Base-by-base conservation (phyloP, 2,329 filamentous ascomycete species). In the Aspergillus proliferans region DNA sequence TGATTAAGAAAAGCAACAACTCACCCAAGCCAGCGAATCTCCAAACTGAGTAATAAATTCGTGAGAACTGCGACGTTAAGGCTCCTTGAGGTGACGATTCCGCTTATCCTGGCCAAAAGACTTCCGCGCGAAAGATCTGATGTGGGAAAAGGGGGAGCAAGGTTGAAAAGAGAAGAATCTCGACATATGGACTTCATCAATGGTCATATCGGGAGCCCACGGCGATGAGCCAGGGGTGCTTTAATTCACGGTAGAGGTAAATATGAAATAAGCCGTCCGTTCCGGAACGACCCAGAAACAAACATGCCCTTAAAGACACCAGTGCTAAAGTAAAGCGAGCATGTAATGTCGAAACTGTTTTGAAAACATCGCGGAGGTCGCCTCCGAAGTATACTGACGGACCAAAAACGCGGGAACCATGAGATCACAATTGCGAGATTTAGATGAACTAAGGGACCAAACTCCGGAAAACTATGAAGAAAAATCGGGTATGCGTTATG, bases 341-440 rank as follows among this genome's bases (percentile, higher is more conserved):
- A 45, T 46, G 46, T 45, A 45, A 53, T 45, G 19, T 10, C 21
- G 6, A 45, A 49, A 50, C 15, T 45, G 24, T 46, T 47, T 22
- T 19, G 14, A 24, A 10, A 30, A 6, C 19, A 18, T 36, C 9
- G 34, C 36, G 26, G 26, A 44, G 6, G 18, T 40, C 15, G 10
- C n/a, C 12, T 40, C 38, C 38, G 38, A 21, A 21, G 15, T 19
- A 12, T 30, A 19, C 38, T 19, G 10, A 12, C 15, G 10, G 38
- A 19, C 38, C 15, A 40, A 6, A 30, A 30, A 19, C 34, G 9
- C 10, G 38, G 18, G 18, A 21, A 21, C 38, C 10, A 40, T 40
- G 38, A 40, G 18, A 18, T 40, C 38, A 40, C 38, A 19, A 40
- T 40, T 40, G 38, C 38, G 8, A 6, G 3, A 18, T 19, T 4